phyloP scores from a whole-genome alignment of 2,329 filamentous ascomycete genomes.

The Allantophomopsis cytisporea region DNA sequence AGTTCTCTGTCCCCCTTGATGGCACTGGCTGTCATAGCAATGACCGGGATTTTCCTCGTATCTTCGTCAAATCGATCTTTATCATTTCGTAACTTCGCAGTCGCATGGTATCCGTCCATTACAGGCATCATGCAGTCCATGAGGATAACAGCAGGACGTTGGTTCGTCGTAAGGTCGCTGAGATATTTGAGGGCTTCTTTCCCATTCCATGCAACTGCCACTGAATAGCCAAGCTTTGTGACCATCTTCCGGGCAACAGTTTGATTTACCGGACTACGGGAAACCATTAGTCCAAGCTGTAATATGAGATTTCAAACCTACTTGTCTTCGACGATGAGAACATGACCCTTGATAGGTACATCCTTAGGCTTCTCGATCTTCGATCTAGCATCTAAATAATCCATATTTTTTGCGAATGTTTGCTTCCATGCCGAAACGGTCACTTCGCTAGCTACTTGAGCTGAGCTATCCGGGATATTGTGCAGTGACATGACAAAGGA shows the following conservation, averaged over 20 bases:
- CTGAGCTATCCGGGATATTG: too few species aligned
- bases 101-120: conserved; percentile 67
- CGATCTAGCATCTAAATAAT: too few species aligned
- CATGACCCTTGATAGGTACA: conserved; percentile 48
- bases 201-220: conserved; percentile 61
- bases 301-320: too few species aligned
- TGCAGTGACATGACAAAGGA: too few species aligned
- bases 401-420: too few species aligned
- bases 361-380: conserved; percentile 35
- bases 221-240: conserved; percentile 54
- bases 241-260: conserved; percentile 67
- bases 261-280: conserved; percentile 43
- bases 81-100: conserved; percentile 52
- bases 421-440: too few species aligned
- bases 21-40: conserved; percentile 69
- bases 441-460: too few species aligned
- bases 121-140: conserved; percentile 71
- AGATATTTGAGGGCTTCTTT: conserved; percentile 68
- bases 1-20: conserved; percentile 68
- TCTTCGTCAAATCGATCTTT: conserved; percentile 45
- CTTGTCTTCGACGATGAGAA: conserved; percentile 73
- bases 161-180: conserved; percentile 19
- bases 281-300: too few species aligned
- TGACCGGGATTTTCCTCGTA: conserved; percentile 49
- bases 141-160: conserved; percentile 40